Evolutionary conservation across 345 rosid species (phyloP), one percentile per base, ranked within the genome.

Genomic region (Physaria fendleri): DNA sequence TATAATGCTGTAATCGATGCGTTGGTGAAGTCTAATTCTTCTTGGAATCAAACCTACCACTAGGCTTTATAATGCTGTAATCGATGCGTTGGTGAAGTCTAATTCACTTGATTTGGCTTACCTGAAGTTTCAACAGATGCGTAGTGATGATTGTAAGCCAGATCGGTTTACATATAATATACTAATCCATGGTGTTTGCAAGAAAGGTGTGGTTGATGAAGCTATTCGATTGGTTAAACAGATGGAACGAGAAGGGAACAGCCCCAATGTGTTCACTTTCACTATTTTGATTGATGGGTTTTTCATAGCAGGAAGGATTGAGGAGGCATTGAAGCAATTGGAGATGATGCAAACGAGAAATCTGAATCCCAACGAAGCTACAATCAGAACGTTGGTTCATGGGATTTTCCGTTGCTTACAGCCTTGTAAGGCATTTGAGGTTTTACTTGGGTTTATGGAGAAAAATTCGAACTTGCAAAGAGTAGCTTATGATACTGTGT

Each of bases 161-260:
- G 96, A 88, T 68, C 76, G 85, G 74, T 88, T 92, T 72, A 92
- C 98, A 4, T 88, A 92, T 57, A 92, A 92, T 45, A 82, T 82
- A 54, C 96, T 88, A 43, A 72, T 86, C 27, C 90, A 92, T 75
- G 98, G 98, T 50, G 93, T 88, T 64, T 88, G 97, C 63, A 78
- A 66, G 75, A 74, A 69, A 4, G 97, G 97, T 39, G 84, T 88
- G 45, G 66, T 86, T 68, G 93, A 88, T 33, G 97, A 92, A 74
- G 98, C 89, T 1, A 62, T 83, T 61, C 84, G 94, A 15, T 70
- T 92, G 72, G 79, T 85, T 18, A 92, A 81, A 62, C 97, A 88
- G 78, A 86, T 92, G 97, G 96, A 88, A 59, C 73, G 67, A 6
- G 47, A 66, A 43, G 90, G 98, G 45, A 76, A 71, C 65, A 51